Evolutionary conservation across 257 asterid genomes (phyloP).

Genomic region (Lithospermum erythrorhizon): DNA sequence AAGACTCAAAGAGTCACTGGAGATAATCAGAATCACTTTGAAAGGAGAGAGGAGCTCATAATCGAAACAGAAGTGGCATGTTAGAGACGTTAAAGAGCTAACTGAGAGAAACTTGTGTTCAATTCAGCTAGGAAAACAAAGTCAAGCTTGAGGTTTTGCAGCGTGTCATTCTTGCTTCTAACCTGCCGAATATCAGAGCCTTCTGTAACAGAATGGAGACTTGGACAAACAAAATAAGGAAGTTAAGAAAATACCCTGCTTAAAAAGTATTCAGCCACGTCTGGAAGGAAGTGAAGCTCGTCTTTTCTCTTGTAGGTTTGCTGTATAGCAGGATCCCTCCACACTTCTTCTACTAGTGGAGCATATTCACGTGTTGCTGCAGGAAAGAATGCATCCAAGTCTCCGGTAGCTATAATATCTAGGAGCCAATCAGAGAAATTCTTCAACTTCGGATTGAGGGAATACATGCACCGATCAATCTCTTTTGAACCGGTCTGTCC

Average conservation of each 20-base stretch:
- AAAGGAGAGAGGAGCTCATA: too few relatives aligned
- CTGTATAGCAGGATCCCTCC: constrained; percentile 73
- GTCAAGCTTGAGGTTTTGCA: too few relatives aligned
- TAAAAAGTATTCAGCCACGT: constrained; percentile 51
- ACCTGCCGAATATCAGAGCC: neutral
- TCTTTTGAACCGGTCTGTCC: constrained; percentile 24
- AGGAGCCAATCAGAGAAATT: constrained; percentile 48
- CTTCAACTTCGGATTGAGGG: constrained; percentile 34
- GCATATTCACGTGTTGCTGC: constrained; percentile 51
- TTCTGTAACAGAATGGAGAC: neutral
- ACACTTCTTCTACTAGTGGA: constrained; percentile 39
- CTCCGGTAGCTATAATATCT: constrained; percentile 36
- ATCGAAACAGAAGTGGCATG: neutral
- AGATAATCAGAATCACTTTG: neutral
- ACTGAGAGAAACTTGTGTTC: too few relatives aligned
- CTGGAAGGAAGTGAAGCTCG: constrained; percentile 44
- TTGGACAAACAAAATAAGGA: neutral
- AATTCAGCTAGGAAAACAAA: too few relatives aligned
- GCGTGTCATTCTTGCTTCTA: neutral
- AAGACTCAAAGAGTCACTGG: neutral
- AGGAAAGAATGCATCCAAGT: constrained; percentile 35
- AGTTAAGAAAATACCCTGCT: constrained; percentile 37
- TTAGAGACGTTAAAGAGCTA: too few relatives aligned
- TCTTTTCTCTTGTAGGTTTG: constrained; percentile 53
- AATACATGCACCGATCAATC: constrained; percentile 32